Base-by-base conservation (phyloP, 1,139 yeast genomes). In the Geotrichum carabidarum region DNA sequence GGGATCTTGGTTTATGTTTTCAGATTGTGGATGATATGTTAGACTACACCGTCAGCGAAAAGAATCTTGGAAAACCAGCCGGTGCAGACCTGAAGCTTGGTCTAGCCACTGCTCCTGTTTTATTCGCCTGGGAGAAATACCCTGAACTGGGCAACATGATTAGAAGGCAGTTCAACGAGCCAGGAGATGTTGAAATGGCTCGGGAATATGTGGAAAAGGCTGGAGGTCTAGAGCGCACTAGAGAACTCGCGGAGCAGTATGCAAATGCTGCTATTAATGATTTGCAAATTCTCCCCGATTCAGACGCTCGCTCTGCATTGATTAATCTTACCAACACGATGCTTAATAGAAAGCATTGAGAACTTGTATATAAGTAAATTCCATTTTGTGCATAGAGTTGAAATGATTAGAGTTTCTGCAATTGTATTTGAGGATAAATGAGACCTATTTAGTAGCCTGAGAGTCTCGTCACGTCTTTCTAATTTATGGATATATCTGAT, bases 1-100 rank as follows among this genome's bases (percentile, higher is more conserved):
- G 95, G 62, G 90, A 91, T 70, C 74, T 94, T 57, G 99, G 99
- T 0, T 78, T 94, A 50, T 94, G 98, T 67, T 93, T 93, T 78
- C 99, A 93, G 71, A 80, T 93, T 57, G 95, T 94, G 31, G 99
- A 93, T 71, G 99, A 93, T 70, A 84, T 91, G 84, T 78, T 94
- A 62, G 99, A 93, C 71, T 93, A 88, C 68, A 89, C 97, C 0
- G 83, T 89, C 18, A 82, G 93, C 43, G 90, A 89, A 35, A 79
- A 80, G 36, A 81, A 86, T 51, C 74, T 93, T 58, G 99, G 99
- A 42, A 93, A 93, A 70, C 99, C 99, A 11, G 85, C 95, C 22
- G 95, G 91, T 64, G 98, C 97, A 1, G 99, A 93, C 71, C 78
- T 93, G 63, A 84, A 91, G 68, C 77, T 93, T 49, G 99, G 99